Evolutionary conservation across 306 rosid genomes (phyloP).

Genomic region (Inga oerstediana): DNA sequence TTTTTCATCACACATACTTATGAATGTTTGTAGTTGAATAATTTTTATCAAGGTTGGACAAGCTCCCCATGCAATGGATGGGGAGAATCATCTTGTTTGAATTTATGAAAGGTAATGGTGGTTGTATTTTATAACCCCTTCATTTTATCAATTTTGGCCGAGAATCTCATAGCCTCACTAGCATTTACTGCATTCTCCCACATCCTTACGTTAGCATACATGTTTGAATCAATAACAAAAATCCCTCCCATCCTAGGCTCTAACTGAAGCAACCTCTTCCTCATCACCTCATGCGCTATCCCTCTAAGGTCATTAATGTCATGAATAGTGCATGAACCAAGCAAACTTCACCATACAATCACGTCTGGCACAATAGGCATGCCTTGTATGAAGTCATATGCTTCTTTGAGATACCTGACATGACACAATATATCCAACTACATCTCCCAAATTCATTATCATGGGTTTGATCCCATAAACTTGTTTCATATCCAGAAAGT

Average conservation of each 20-base stretch:
- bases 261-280: slow-evolving; percentile 63
- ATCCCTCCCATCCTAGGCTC: slow-evolving; percentile 88
- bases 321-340: slow-evolving; percentile 65
- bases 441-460: slow-evolving; percentile 77
- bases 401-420: slow-evolving; percentile 71
- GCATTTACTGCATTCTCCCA: slow-evolving; percentile 81
- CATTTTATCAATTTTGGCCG: no score
- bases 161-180: slow-evolving; percentile 56
- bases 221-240: slow-evolving; percentile 75
- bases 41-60: no score
- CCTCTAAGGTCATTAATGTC: slow-evolving; percentile 52
- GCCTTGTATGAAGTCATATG: slow-evolving; percentile 58
- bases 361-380: slow-evolving; percentile 75
- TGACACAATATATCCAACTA: slow-evolving; percentile 84
- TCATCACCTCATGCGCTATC: slow-evolving; percentile 53
- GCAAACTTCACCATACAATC: slow-evolving; percentile 79
- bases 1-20: no score
- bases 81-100: no score
- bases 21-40: no score
- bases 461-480: slow-evolving; percentile 70
- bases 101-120: no score
- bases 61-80: no score
- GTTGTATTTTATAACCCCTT: no score
- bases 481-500: slow-evolving; percentile 65
- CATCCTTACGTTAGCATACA: slow-evolving; percentile 79